Evolutionary conservation across 257 asterid genomes (phyloP), one percentile per base, ranked within the genome.

Genomic region (Solanum acaule): DNA sequence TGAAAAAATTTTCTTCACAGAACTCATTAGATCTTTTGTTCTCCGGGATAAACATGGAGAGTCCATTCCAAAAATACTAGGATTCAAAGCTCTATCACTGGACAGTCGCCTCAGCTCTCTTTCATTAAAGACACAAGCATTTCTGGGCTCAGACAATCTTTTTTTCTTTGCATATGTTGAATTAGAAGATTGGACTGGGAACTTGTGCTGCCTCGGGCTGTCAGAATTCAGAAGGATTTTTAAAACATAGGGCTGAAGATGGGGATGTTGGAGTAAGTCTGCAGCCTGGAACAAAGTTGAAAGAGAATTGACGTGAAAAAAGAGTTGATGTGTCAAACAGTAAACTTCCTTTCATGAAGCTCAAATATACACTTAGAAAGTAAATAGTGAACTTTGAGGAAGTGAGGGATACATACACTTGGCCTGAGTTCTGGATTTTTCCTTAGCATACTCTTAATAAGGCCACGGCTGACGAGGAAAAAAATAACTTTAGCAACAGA

Each of bases 371-470:
- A 49, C 70, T 14, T 18, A 29, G 42, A 18, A 44, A 29, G 68
- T 81, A 27, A 46, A 81, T 46, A 81, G 70, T 81, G n/a, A 86
- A 83, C 71, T 59, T 8, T 33, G 67, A 89, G 61, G 76, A 52
- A 29, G n/a, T 56, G 22, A 20, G 37, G 56, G 29, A 71, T 63
- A 85, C 94, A 18, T 96, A 97, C 99, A 88, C 98, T 97, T 49
- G 99, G 99, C 89, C 99, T 87, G 67, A 91, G 91, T 92, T 97
- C 98, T 10, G 99, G 99, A 88, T 95, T 95, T 91, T 91, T 96
- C 37, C 99, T 91, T 78, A 97, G 97, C 99, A 97, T 95, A 63
- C 98, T 97, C 93, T 96, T 97, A 91, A 97, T 91, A 65, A 97
- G 95, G 86, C 99, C 95, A 44, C 99, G 97, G 42, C 99, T 97